phyloP scores from a whole-genome alignment of 2,329 filamentous ascomycete genomes.

The Biscogniauxia sp. region DNA sequence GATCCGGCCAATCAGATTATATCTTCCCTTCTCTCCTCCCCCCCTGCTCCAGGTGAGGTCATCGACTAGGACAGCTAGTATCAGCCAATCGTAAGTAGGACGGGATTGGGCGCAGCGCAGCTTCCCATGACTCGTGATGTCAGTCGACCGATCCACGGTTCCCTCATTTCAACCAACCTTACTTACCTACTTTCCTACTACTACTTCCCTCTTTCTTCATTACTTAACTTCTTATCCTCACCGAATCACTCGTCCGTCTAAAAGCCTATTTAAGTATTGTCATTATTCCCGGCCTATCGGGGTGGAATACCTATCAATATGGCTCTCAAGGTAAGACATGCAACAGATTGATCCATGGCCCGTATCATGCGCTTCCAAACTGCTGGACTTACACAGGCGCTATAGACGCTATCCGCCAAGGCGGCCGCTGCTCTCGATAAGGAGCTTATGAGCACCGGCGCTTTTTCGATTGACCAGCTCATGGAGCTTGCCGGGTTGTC shows the following conservation, averaged over 20 bases:
- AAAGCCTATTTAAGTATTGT: too few species aligned
- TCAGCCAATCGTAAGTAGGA: not conserved
- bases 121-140: not conserved
- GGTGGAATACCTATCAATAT: slow-evolving; percentile 10
- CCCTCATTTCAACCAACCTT: not conserved
- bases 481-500: slow-evolving; percentile 96
- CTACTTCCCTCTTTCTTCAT: not conserved
- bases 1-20: not conserved
- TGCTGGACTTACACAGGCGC: slow-evolving; percentile 17
- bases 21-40: too few species aligned
- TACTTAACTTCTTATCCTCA: too few species aligned
- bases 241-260: too few species aligned
- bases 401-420: slow-evolving; percentile 79
- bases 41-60: not conserved
- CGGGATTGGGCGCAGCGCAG: not conserved
- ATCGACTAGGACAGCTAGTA: not conserved
- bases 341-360: not conserved
- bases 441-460: slow-evolving; percentile 85
- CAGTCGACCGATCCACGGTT: not conserved
- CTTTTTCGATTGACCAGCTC: slow-evolving; percentile 91
- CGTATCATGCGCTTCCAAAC: too few species aligned
- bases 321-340: slow-evolving; percentile 24
- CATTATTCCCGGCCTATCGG: slow-evolving; percentile 2
- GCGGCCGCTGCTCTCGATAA: slow-evolving; percentile 86
- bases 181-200: not conserved